Evolutionary conservation across 345 rosid genomes (phyloP), one percentile per base, ranked within the genome.

Genomic region (Lenwebbia sp.): DNA sequence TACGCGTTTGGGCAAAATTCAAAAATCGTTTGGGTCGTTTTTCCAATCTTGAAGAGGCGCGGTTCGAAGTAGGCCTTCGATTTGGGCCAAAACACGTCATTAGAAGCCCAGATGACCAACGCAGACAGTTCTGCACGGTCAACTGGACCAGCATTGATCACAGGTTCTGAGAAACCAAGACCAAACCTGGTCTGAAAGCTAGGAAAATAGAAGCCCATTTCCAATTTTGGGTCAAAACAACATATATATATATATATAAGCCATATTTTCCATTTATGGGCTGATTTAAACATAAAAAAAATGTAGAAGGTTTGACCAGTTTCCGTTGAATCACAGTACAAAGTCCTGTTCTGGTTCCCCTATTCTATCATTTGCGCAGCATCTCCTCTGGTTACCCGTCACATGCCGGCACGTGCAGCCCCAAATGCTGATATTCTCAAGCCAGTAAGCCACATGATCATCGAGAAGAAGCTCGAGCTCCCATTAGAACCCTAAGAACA

Each of bases 401-500:
- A 82, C 84, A 82, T 82, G 84, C 44, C 44, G 54, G 84, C 84
- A 83, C 84, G 84, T 83, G 84, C 57, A 50, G 84, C 84, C 57
- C 52, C 84, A 51, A 83, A 52, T 83, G 84, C 84, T n/a, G 54
- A 83, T 83, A 28, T 83, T 83, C 84, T 26, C 84, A 10, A 15
- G 26, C n/a, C n/a, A n/a, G n/a, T n/a, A n/a, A n/a, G n/a, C 84
- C 84, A 83, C 84, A 52, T 83, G 84, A 51, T 26, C 23, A 7
- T 26, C 41, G 11, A 21, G 25, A 14, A 7, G 57, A 54, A 54
- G 57, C 57, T 37, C 47, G 4, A 70, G 78, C 21, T 10, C 47
- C 47, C 78, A 19, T 37, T 33, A 9, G 25, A 70, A 70, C 78
- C 41, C 41, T 40, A 19, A 22, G 47, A 25, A 25, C 28, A 10